These are phyloP conservation scores for Erythrophleum ivorense DNA, from an alignment of 331 rosid genomes.

Conservation along the genomic window DNA sequence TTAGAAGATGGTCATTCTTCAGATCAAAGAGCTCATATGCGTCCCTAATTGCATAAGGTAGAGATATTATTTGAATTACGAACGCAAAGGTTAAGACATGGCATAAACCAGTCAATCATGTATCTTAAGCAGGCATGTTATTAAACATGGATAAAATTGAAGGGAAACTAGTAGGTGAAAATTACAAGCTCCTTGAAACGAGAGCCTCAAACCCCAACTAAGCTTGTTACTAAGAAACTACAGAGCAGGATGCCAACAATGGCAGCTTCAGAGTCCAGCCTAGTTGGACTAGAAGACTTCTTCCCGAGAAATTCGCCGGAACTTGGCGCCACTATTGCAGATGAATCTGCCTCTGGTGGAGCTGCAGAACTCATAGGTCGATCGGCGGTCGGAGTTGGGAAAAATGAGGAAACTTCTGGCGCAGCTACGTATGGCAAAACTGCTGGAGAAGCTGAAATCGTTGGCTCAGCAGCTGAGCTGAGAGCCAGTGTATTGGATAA, in stretches of 20 bases:
- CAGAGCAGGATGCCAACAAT: slow-evolving; percentile 35
- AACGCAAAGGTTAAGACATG: background rate
- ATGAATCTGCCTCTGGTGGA: slow-evolving; percentile 44
- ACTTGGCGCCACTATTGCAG: slow-evolving; percentile 45
- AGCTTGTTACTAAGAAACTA: slow-evolving; percentile 30
- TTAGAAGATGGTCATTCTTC: slow-evolving; percentile 43
- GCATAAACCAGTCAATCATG: slow-evolving; percentile 11
- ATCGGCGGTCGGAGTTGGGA: slow-evolving; percentile 51
- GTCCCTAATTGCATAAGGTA: background rate
- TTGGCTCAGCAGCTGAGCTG: slow-evolving; percentile 48
- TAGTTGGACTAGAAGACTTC: slow-evolving; percentile 49
- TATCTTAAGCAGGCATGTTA: slow-evolving; percentile 7
- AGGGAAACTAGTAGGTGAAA: slow-evolving; percentile 20
- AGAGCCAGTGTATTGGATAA: slow-evolving; percentile 41
- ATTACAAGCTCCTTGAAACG: slow-evolving; percentile 16
- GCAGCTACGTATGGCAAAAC: slow-evolving; percentile 54
- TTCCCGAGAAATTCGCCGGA: slow-evolving; percentile 71
- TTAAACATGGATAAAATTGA: slow-evolving; percentile 16
- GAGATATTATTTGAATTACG: background rate
- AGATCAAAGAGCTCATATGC: background rate
- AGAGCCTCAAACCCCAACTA: slow-evolving; percentile 36
- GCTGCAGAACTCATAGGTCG: slow-evolving; percentile 42
- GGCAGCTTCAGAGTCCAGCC: slow-evolving; percentile 27
- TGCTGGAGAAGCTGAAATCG: slow-evolving; percentile 65
- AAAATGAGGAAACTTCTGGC: slow-evolving; percentile 68